A percentile compares a stretch with the other conserved stretches of the same genome.
Conservation (phyloP, 352 stramenopile genomes). For the Aphanomyces invadans region DNA sequence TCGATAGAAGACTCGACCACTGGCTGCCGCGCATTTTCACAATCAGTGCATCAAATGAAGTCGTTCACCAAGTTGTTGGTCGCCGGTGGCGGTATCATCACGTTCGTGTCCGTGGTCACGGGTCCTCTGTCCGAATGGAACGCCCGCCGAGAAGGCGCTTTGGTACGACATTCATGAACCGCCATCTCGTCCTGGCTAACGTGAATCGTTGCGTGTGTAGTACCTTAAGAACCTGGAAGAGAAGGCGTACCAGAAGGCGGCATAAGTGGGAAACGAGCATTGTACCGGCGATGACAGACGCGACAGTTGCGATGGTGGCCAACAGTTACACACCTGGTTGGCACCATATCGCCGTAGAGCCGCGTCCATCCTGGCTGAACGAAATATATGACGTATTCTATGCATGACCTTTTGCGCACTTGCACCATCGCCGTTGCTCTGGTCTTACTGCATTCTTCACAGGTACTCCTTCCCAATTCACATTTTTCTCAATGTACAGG, state of each 20-base stretch:
- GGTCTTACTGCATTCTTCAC: too few species aligned
- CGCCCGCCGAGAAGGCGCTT: constrained; percentile 17
- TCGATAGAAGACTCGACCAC: constrained; percentile 7
- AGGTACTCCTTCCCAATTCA: too few species aligned
- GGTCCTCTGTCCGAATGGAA: constrained; percentile 22
- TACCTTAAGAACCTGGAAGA: constrained; percentile 22
- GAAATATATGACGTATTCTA: not conserved
- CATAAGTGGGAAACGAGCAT: not conserved
- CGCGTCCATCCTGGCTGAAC: too few species aligned
- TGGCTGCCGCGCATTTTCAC: constrained; percentile 2
- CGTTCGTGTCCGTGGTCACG: constrained; percentile 12
- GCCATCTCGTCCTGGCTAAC: not conserved
- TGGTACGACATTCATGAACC: constrained; percentile 2
- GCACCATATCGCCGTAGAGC: too few species aligned
- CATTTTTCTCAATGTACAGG: too few species aligned
- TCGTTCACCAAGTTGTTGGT: constrained; percentile 24
- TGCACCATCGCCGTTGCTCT: too few species aligned
- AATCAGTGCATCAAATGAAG: constrained; percentile 5
- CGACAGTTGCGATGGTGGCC: not conserved
- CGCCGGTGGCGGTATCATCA: constrained; percentile 16
- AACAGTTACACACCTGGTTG: not conserved
- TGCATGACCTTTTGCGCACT: too few species aligned
- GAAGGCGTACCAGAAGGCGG: constrained; percentile 20
- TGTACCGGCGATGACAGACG: not conserved
- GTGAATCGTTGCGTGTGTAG: not conserved